A percentile compares a stretch with the other conserved stretches of the same genome.
phyloP scores from a whole-genome alignment of 2,329 filamentous ascomycete species.

The Trichoderma polysporum region DNA sequence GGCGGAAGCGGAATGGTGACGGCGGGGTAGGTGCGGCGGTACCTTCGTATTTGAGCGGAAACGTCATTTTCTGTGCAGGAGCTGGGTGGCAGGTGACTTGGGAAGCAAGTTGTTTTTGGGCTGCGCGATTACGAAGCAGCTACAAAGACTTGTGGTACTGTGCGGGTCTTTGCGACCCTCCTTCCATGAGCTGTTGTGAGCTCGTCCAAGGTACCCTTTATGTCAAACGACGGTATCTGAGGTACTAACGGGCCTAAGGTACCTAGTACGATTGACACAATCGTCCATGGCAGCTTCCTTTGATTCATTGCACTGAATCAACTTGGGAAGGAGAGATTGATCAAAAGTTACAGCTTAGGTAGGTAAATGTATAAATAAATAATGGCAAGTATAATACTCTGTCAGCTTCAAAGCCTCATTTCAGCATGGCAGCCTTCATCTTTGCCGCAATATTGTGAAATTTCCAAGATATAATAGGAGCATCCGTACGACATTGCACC shows the following conservation, averaged over 20 bases:
- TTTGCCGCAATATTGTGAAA: neutral
- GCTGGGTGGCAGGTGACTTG: constrained; percentile 12
- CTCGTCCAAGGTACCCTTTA: neutral
- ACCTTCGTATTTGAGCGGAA: neutral
- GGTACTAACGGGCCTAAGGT: no score
- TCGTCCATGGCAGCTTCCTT: constrained; percentile 1
- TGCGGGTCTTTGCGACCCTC: neutral
- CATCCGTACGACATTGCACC: neutral
- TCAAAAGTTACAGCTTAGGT: neutral
- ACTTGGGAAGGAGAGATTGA: neutral
- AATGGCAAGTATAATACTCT: neutral
- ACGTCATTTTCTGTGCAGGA: constrained; percentile 18
- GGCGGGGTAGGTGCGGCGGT: constrained; percentile 3
- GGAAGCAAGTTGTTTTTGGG: neutral
- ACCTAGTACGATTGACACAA: neutral
- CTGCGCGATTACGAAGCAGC: constrained; percentile 2
- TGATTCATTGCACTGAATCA: neutral
- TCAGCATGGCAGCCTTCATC: neutral
- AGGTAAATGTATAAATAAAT: neutral
- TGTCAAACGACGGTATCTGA: neutral
- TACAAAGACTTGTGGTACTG: constrained; percentile 7
- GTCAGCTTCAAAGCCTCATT: neutral
- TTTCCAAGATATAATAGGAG: neutral
- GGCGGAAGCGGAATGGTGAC: neutral
- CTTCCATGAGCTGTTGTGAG: neutral